Evolutionary conservation across 176 grass and related monocot genomes (phyloP).

Genomic region (Tuctoria greenei): DNA sequence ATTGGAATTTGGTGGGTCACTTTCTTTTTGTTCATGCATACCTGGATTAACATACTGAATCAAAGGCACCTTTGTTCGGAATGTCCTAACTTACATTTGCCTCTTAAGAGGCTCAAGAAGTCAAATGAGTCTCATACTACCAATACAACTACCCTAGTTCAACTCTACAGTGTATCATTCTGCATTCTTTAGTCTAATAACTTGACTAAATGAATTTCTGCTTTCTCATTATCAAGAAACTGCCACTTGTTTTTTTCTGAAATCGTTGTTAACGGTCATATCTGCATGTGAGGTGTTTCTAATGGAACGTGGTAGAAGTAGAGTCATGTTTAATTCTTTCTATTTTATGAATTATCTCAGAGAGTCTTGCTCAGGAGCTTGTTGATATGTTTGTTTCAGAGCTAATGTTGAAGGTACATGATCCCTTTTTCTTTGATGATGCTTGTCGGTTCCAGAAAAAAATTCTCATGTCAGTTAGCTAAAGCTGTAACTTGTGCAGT

Average conservation of each 20-base stretch:
- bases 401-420: constrained; percentile 70
- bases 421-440: not conserved
- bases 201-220: constrained; percentile 20
- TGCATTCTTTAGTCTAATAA: not conserved
- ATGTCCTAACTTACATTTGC: not conserved
- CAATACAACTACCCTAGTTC: not conserved
- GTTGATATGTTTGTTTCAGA: constrained; percentile 79
- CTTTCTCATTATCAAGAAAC: constrained; percentile 5
- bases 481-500: constrained; percentile 12
- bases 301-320: constrained; percentile 11
- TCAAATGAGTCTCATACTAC: constrained; percentile 19
- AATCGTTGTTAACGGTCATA: not conserved
- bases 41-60: constrained; percentile 11
- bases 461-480: not conserved
- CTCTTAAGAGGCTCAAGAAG: not conserved
- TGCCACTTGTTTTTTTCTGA: not conserved
- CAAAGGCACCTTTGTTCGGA: not conserved
- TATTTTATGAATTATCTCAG: constrained; percentile 49
- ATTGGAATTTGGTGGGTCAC: constrained; percentile 57
- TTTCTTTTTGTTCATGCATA: not conserved
- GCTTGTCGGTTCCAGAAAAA: constrained; percentile 12
- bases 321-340: constrained; percentile 12
- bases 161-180: not conserved
- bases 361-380: constrained; percentile 67
- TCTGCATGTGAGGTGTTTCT: not conserved